phyloP scores from a whole-genome alignment of 2,329 filamentous ascomycete species.

The Aspergillus brunneoviolaceus region DNA sequence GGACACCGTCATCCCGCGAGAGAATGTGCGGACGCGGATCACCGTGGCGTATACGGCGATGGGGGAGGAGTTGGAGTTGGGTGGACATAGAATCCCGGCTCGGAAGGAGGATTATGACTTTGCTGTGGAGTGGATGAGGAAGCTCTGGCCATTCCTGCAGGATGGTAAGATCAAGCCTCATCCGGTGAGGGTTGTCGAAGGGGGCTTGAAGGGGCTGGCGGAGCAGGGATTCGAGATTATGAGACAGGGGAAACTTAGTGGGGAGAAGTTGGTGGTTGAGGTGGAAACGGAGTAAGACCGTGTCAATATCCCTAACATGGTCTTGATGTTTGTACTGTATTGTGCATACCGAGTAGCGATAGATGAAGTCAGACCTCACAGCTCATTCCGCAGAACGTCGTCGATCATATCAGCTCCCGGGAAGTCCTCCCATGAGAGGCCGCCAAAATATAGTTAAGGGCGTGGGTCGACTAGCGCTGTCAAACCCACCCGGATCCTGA shows the following conservation, averaged over 20 bases:
- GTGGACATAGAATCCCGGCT: slow-evolving; percentile 28
- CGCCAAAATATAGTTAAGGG: too few relatives aligned
- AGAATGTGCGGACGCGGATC: slow-evolving; percentile 29
- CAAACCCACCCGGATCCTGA: too few relatives aligned
- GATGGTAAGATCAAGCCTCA: slow-evolving; percentile 47
- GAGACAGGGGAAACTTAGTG: slow-evolving; percentile 47
- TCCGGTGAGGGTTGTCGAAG: slow-evolving; percentile 40
- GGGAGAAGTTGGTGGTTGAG: slow-evolving; percentile 50
- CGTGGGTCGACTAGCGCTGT: too few relatives aligned
- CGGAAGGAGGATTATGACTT: slow-evolving; percentile 45
- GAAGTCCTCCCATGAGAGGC: too few relatives aligned
- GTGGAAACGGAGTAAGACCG: slow-evolving; percentile 11
- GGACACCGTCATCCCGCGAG: slow-evolving; percentile 20
- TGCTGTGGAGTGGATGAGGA: slow-evolving; percentile 40
- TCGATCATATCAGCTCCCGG: too few relatives aligned
- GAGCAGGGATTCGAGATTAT: slow-evolving; percentile 44
- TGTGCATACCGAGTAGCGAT: too few relatives aligned
- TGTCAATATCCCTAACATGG: too few relatives aligned
- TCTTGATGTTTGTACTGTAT: too few relatives aligned
- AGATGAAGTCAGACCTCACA: too few relatives aligned
- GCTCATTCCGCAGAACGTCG: too few relatives aligned
- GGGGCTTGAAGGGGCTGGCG: slow-evolving; percentile 46
- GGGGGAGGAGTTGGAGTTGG: slow-evolving; percentile 31
- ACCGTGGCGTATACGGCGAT: slow-evolving; percentile 35
- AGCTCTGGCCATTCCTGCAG: slow-evolving; percentile 42